Conservation (phyloP, 2,329 filamentous ascomycete genomes). For the Rutstroemia sydowiana region DNA sequence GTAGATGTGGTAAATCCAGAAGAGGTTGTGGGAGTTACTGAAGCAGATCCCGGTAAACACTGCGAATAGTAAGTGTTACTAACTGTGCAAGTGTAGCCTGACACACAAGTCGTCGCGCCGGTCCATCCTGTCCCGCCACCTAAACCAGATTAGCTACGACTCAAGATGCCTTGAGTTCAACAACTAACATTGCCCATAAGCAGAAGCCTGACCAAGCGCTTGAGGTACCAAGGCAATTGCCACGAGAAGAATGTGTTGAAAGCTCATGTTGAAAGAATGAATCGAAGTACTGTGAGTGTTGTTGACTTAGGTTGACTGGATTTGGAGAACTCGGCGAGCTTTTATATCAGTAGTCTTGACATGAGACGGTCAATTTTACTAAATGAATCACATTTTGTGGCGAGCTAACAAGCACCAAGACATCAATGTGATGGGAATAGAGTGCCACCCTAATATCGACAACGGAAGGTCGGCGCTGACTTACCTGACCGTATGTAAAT, state of each 20-base stretch:
- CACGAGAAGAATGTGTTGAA: slow-evolving; percentile 23
- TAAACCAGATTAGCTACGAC: slow-evolving; percentile 6
- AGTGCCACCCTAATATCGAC: neutral
- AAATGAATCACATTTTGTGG: neutral
- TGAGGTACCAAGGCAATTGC: slow-evolving; percentile 28
- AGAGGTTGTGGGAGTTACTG: slow-evolving; percentile 14
- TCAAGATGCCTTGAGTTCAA: neutral
- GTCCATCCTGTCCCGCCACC: slow-evolving; percentile 24
- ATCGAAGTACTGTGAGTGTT: slow-evolving; percentile 6
- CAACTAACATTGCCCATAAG: slow-evolving; percentile 26
- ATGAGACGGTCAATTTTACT: neutral
- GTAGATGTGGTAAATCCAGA: slow-evolving; percentile 11
- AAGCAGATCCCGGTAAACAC: slow-evolving; percentile 23
- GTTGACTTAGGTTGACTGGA: neutral
- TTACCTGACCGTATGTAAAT: slow-evolving; percentile 17
- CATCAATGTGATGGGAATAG: neutral
- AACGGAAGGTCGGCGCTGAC: slow-evolving; percentile 20
- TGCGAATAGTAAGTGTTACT: slow-evolving; percentile 25
- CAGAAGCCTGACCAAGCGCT: slow-evolving; percentile 21
- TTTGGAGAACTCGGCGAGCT: neutral
- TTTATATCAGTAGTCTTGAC: slow-evolving; percentile 2
- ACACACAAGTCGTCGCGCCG: slow-evolving; percentile 24
- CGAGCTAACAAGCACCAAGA: neutral
- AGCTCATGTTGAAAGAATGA: slow-evolving; percentile 19
- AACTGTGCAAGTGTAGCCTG: slow-evolving; percentile 23